Percentiles rank a stretch among this genome's conserved stretches.
Evolutionary conservation across 2,329 filamentous ascomycete genomes (phyloP).

Genomic region (Epichloe glyceriae): DNA sequence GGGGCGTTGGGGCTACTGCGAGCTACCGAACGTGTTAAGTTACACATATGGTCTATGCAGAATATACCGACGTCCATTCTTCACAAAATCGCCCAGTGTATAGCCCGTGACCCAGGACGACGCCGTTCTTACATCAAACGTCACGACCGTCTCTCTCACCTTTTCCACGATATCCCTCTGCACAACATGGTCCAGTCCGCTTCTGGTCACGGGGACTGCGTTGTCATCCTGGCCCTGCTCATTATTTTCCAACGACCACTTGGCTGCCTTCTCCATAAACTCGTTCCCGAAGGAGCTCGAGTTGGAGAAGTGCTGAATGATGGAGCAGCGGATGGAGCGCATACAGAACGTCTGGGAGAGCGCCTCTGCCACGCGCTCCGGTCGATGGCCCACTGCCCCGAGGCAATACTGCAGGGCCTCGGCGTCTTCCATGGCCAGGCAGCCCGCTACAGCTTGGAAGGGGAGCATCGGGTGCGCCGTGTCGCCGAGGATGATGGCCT

Average conservation of each 20-base stretch:
- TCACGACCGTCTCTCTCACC: neutral
- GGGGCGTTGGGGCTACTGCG: no score
- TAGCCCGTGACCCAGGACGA: neutral
- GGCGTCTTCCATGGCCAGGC: conserved; percentile 2
- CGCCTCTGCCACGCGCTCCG: neutral
- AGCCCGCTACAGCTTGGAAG: neutral
- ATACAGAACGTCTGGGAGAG: neutral
- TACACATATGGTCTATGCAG: neutral
- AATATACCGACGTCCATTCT: neutral
- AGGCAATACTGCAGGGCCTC: neutral
- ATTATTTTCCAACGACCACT: neutral
- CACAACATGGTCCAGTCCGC: neutral
- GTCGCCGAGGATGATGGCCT: conserved; percentile 1
- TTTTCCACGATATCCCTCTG: neutral
- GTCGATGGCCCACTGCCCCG: neutral
- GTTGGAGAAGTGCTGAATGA: neutral
- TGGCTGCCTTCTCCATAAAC: conserved; percentile 1
- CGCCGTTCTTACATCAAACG: neutral
- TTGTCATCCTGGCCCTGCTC: neutral
- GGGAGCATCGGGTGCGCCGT: conserved; percentile 1
- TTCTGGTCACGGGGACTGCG: neutral
- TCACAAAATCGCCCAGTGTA: neutral
- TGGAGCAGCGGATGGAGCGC: neutral
- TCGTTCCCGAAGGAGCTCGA: neutral
- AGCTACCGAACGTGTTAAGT: conserved; percentile 17